Evolutionary conservation across 2,329 filamentous ascomycete species (phyloP).

Genomic region (Penicillium rolfsii): DNA sequence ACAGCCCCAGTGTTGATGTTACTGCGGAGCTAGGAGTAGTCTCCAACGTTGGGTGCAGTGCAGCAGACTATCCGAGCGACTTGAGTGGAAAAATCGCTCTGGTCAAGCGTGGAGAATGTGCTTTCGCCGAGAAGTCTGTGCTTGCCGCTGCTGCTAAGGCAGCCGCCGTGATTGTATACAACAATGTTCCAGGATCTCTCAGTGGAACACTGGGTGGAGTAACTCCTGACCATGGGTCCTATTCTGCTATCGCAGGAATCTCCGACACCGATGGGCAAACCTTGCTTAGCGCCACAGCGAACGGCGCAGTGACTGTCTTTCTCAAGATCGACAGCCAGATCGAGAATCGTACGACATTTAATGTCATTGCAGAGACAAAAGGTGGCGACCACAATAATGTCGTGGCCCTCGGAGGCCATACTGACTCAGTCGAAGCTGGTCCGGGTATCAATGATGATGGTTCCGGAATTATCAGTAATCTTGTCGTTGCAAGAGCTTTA

Average conservation of each 20-base stretch:
- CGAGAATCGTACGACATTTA: conserved; percentile 56
- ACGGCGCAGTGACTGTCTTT: conserved; percentile 39
- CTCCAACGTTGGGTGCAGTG: conserved; percentile 64
- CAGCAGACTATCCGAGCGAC: conserved; percentile 63
- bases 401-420: conserved; percentile 63
- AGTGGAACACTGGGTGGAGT: conserved; percentile 71
- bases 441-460: conserved; percentile 81
- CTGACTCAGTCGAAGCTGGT: conserved; percentile 63
- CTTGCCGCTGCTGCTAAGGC: conserved; percentile 71
- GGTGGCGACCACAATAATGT: conserved; percentile 62
- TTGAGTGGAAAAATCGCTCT: conserved; percentile 69
- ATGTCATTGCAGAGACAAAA: conserved; percentile 64
- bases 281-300: conserved; percentile 58
- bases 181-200: conserved; percentile 66
- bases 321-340: conserved; percentile 51
- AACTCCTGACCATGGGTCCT: conserved; percentile 44
- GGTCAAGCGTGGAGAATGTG: conserved; percentile 69
- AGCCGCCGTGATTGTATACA: conserved; percentile 72
- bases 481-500: conserved; percentile 64
- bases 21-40: conserved; percentile 58
- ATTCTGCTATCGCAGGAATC: conserved; percentile 67
- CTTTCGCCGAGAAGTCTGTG: conserved; percentile 72
- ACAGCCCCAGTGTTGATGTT: conserved; percentile 58
- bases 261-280: conserved; percentile 62
- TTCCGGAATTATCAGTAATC: conserved; percentile 64